These are phyloP conservation scores for Neonectria punicea DNA, from an alignment of 2,329 filamentous ascomycete species.

Conservation along the genomic window DNA sequence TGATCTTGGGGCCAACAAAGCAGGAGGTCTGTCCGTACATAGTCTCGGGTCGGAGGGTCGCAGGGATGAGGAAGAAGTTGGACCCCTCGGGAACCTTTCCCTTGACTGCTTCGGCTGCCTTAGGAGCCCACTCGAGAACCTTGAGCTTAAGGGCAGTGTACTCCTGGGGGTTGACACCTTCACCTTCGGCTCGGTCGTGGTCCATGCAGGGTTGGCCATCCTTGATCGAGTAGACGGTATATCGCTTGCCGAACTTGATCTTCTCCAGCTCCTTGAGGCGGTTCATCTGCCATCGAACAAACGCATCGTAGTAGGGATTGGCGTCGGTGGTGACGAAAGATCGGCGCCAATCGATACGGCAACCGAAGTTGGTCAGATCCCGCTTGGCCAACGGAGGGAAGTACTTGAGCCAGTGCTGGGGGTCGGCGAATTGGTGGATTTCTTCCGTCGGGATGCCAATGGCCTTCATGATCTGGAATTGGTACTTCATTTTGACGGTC, in stretches of 20 bases:
- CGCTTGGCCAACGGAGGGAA: constrained; percentile 74
- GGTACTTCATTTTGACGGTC: constrained; percentile 92
- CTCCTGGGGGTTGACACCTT: constrained; percentile 78
- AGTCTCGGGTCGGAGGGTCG: constrained; percentile 93
- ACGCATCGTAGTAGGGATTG: constrained; percentile 96
- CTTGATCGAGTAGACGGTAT: constrained; percentile 81
- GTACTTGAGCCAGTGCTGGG: constrained; percentile 90
- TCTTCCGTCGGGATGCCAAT: constrained; percentile 88
- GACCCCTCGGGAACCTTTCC: constrained; percentile 82
- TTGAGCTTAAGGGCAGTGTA: constrained; percentile 94
- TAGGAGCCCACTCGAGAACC: constrained; percentile 87
- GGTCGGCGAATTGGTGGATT: constrained; percentile 92
- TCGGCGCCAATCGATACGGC: constrained; percentile 91
- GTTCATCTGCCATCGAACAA: constrained; percentile 97
- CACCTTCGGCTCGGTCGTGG: constrained; percentile 59
- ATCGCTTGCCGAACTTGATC: constrained; percentile 92
- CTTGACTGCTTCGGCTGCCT: constrained; percentile 76
- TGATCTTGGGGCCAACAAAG: constrained; percentile 91
- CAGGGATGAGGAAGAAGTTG: constrained; percentile 89
- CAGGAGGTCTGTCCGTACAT: constrained; percentile 99
- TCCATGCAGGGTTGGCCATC: constrained; percentile 60
- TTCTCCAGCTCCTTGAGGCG: constrained; percentile 88
- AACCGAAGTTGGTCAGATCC: constrained; percentile 86
- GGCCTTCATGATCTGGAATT: constrained; percentile 94
- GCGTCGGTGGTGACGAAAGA: constrained; percentile 95